Conservation (phyloP, 2,329 filamentous ascomycete genomes). For the Pyrenochaeta sp. region DNA sequence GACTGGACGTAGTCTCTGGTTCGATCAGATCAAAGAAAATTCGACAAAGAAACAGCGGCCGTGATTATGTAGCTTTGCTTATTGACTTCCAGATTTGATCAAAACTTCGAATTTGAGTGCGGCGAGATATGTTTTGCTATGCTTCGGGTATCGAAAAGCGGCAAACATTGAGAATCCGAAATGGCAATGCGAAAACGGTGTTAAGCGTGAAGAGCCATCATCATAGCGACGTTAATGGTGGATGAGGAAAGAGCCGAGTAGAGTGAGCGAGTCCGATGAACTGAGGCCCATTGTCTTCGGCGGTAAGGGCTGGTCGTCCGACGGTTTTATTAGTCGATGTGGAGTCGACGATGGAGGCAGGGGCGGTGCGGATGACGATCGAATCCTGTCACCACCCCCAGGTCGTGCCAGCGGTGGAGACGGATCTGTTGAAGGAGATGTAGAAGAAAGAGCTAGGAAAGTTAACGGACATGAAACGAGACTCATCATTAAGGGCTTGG, state of each 20-base stretch:
- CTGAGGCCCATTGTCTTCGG: conserved; percentile 23
- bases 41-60: conserved; percentile 10
- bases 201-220: conserved; percentile 35
- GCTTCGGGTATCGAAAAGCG: background rate
- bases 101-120: background rate
- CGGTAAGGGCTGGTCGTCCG: conserved; percentile 24
- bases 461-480: conserved; percentile 31
- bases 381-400: conserved; percentile 5
- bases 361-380: conserved; percentile 13
- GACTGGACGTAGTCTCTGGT: conserved; percentile 16
- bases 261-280: conserved; percentile 41
- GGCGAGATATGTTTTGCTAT: background rate
- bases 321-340: conserved; percentile 3
- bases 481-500: conserved; percentile 34
- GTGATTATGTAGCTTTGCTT: conserved; percentile 10
- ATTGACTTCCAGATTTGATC: background rate
- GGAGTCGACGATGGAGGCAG: conserved; percentile 8
- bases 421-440: conserved; percentile 21
- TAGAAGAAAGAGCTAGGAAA: conserved; percentile 31
- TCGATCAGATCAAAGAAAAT: conserved; percentile 8
- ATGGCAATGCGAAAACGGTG: conserved; percentile 30
- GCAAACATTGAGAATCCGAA: conserved; percentile 25
- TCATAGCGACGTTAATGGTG: conserved; percentile 44
- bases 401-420: conserved; percentile 10
- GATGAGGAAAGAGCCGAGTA: conserved; percentile 33